Evolutionary conservation across 116 monocot genomes (phyloP).

Genomic region (Zostera marina): DNA sequence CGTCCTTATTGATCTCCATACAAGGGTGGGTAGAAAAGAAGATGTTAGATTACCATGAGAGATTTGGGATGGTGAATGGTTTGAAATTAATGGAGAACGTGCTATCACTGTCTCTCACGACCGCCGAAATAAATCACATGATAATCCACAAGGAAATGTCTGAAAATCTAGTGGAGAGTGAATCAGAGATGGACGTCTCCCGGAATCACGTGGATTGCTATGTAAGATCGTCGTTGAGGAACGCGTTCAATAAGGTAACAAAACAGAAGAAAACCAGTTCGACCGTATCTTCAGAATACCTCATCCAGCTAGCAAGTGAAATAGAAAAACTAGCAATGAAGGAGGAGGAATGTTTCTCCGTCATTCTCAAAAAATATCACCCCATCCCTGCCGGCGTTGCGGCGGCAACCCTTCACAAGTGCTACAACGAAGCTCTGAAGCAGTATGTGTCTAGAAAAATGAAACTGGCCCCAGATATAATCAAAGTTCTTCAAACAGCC

Average conservation of each 20-base stretch:
- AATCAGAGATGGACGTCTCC: slow-evolving; percentile 5
- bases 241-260: slow-evolving; percentile 54
- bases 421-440: slow-evolving; percentile 63
- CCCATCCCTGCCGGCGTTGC: slow-evolving; percentile 36
- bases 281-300: slow-evolving; percentile 17
- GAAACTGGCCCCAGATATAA: slow-evolving; percentile 37
- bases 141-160: slow-evolving; percentile 14
- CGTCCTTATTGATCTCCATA: slow-evolving; percentile 36
- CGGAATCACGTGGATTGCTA: slow-evolving; percentile 43
- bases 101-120: slow-evolving; percentile 37
- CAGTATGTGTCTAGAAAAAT: slow-evolving; percentile 44
- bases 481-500: slow-evolving; percentile 49
- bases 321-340: slow-evolving; percentile 38
- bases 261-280: slow-evolving; percentile 16
- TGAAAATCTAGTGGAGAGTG: slow-evolving; percentile 6
- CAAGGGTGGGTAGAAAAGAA: slow-evolving; percentile 69
- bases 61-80: slow-evolving; percentile 23
- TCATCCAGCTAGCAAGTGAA: slow-evolving; percentile 45
- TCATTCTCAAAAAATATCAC: slow-evolving; percentile 52
- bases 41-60: slow-evolving; percentile 58
- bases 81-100: slow-evolving; percentile 40
- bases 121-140: slow-evolving; percentile 38
- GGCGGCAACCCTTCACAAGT: slow-evolving; percentile 59
- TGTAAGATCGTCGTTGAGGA: slow-evolving; percentile 59
- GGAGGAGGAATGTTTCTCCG: slow-evolving; percentile 56